Evolutionary conservation across 371 early-diverging fungal genomes (phyloP).

Genomic region (Mucor saturninus): DNA sequence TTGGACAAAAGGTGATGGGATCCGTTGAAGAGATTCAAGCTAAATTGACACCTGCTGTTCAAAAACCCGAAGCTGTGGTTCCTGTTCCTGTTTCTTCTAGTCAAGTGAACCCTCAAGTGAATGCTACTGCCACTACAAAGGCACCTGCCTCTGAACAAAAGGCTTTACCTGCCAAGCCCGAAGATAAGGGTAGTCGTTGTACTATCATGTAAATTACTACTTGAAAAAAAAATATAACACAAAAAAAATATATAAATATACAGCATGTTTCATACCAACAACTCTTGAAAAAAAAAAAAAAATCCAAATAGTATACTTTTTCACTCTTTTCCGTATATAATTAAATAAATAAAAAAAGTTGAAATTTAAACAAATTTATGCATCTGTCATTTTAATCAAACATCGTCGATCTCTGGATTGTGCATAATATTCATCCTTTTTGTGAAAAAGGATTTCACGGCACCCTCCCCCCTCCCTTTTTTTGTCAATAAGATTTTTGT

Average conservation of each 20-base stretch:
- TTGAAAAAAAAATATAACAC: not conserved
- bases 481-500: too few species aligned
- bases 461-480: too few species aligned
- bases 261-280: constrained; percentile 16
- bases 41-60: constrained; percentile 3
- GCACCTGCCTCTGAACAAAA: constrained; percentile 9
- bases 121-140: constrained; percentile 4
- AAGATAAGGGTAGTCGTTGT: constrained; percentile 26
- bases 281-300: constrained; percentile 9
- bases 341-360: not conserved
- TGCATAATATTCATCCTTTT: too few species aligned
- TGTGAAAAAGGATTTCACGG: too few species aligned
- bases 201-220: constrained; percentile 32
- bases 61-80: constrained; percentile 32
- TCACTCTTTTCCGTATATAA: not conserved
- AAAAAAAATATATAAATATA: constrained; percentile 17
- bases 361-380: not conserved
- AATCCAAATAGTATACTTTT: not conserved
- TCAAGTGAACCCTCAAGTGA: constrained; percentile 20
- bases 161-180: constrained; percentile 14
- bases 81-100: constrained; percentile 29
- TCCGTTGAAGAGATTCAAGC: not conserved
- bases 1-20: constrained; percentile 11
- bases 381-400: not conserved
- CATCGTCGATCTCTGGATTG: too few species aligned